phyloP scores from a whole-genome alignment of 768 basidiomycete species.

The Boletus vinaceobasis region DNA sequence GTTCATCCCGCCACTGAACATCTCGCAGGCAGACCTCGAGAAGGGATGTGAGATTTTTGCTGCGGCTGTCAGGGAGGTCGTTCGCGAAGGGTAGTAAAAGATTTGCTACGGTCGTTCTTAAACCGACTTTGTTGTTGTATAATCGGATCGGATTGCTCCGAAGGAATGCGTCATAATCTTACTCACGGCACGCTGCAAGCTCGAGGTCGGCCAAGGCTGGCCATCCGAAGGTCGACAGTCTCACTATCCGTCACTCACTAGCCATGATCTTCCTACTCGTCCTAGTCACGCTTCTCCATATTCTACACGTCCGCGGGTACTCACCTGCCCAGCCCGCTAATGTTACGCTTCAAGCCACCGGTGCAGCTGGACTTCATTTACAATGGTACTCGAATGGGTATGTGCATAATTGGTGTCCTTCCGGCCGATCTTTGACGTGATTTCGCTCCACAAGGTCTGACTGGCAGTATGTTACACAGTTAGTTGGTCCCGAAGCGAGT shows the following conservation, averaged over 20 bases:
- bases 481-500: conserved; percentile 45
- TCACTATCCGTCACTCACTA: neutral
- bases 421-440: conserved; percentile 10
- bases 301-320: conserved; percentile 41
- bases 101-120: neutral
- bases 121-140: neutral
- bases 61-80: conserved; percentile 68
- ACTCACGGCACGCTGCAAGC: neutral
- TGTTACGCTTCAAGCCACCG: conserved; percentile 47
- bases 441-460: conserved; percentile 39
- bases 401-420: conserved; percentile 6
- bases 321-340: conserved; percentile 76
- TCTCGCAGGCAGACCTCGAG: conserved; percentile 69
- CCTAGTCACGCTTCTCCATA: conserved; percentile 2
- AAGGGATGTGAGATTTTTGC: conserved; percentile 64
- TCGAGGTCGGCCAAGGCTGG: conserved; percentile 2
- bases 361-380: conserved; percentile 47
- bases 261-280: conserved; percentile 18
- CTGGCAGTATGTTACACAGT: conserved; percentile 54
- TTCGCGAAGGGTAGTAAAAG: conserved; percentile 37
- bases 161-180: neutral
- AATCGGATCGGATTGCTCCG: conserved; percentile 5
- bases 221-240: conserved; percentile 11
- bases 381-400: conserved; percentile 59
- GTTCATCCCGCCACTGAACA: conserved; percentile 91